Conservation (phyloP, 164 flowering plant genomes). For the Nymphaea colorata region DNA sequence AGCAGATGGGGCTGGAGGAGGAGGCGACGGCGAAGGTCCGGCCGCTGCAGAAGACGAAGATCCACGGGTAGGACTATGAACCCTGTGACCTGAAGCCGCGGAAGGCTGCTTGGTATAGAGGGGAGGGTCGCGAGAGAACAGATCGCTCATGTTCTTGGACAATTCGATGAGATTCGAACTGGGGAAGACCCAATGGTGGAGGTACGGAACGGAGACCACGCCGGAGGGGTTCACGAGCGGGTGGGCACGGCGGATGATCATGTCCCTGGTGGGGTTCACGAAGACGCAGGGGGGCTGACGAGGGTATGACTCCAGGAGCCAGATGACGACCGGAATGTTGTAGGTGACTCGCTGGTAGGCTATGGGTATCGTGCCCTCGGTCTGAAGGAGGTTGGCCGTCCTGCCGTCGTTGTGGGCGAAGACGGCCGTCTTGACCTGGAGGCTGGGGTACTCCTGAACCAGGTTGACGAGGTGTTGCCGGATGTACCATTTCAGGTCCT, state of each 20-base stretch:
- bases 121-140: conserved; percentile 71
- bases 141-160: conserved; percentile 24
- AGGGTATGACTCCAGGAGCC: conserved; percentile 88
- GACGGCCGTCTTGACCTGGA: conserved; percentile 60
- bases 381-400: conserved; percentile 70
- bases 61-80: no score
- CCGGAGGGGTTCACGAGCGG: conserved; percentile 70
- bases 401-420: conserved; percentile 92
- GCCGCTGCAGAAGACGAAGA: not conserved
- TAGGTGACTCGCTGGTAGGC: conserved; percentile 47
- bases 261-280: conserved; percentile 79
- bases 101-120: conserved; percentile 36
- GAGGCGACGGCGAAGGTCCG: not conserved
- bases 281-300: conserved; percentile 69
- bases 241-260: conserved; percentile 82
- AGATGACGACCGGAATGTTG: conserved; percentile 71
- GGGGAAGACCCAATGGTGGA: conserved; percentile 78
- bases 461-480: conserved; percentile 72
- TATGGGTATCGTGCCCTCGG: conserved; percentile 84
- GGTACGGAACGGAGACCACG: conserved; percentile 47
- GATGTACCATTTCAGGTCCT: conserved; percentile 72
- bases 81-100: not conserved
- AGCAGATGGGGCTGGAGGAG: not conserved
- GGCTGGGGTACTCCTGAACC: conserved; percentile 39
- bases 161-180: conserved; percentile 73